Evolutionary conservation across 176 grass and related monocot species (phyloP).

Genomic region (Musa beccarii): DNA sequence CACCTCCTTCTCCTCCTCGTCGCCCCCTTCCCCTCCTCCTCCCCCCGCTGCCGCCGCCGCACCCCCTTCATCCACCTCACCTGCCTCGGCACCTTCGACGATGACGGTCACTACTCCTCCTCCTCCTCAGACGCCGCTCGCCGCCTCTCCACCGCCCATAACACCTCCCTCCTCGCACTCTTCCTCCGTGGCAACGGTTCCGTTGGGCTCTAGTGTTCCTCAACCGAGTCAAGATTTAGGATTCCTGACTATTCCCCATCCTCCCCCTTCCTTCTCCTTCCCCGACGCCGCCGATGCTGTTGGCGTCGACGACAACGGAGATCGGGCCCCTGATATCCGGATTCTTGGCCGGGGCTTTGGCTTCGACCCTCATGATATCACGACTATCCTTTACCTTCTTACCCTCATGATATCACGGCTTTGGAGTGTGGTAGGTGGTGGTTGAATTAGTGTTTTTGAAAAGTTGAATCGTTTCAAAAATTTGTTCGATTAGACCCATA

Average conservation of each 20-base stretch:
- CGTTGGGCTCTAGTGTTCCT: conserved; percentile 25
- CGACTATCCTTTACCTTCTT: conserved; percentile 54
- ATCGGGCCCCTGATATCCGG: conserved; percentile 31
- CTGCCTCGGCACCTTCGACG: conserved; percentile 7
- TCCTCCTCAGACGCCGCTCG: conserved; percentile 25
- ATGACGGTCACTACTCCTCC: conserved; percentile 37
- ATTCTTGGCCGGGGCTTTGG: conserved; percentile 28
- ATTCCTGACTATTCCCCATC: conserved; percentile 12
- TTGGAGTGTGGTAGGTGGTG: too few species aligned
- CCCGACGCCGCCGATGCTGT: background rate
- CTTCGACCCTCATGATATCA: conserved; percentile 46
- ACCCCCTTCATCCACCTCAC: conserved; percentile 32
- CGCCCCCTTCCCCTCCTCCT: conserved; percentile 1
- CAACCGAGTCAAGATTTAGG: conserved; percentile 29
- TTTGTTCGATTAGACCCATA: too few species aligned
- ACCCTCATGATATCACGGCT: too few species aligned
- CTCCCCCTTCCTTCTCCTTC: conserved; percentile 30
- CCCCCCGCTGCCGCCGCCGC: conserved; percentile 32
- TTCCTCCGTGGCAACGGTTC: conserved; percentile 28
- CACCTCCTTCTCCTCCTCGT: conserved; percentile 17
- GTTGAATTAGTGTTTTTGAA: too few species aligned
- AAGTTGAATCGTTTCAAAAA: too few species aligned
- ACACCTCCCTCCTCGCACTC: conserved; percentile 26
- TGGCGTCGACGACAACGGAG: background rate
- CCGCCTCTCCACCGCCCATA: background rate